Evolutionary conservation across 345 rosid genomes (phyloP), one percentile per base, ranked within the genome.

Genomic region (Xanthoceras sorbifolium): DNA sequence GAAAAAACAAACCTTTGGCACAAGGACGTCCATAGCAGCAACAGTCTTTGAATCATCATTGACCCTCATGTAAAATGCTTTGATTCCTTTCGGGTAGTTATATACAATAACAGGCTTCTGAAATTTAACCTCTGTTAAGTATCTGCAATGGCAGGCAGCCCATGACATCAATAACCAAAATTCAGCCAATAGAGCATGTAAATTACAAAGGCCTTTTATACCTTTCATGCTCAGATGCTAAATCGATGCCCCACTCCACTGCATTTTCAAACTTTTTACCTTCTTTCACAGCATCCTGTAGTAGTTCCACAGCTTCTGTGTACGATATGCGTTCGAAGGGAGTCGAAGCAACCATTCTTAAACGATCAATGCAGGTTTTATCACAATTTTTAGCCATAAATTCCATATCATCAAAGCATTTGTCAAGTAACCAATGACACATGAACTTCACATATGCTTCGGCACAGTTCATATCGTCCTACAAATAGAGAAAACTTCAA

Each of bases 171-270:
- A 75, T 9, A 72, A 5, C 67, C 52, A 32, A 65, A 14, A 1
- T 66, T 52, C 10, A 36, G 71, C 62, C 23, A 36, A 81, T 34
- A 44, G 22, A 48, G 32, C 9, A 26, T 1, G 59, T 22, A 26
- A 0, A 26, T 38, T 9, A 54, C 50, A 55, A 61, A 23, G 54
- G 23, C 29, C 48, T 62, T 46, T 42, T 67, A 63, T 75, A 93
- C 98, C 97, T 93, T 85, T 93, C 99, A 78, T 95, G 99, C 86
- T 95, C 99, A 2, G 99, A 93, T 59, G 99, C 97, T 74, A 95
- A 82, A 82, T 95, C 99, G 62, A 95, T 85, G 14, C 98, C 99
- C 98, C 98, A 93, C 69, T 90, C 93, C 78, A 95, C 99, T 0
- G 59, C 65, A 74, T 93, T 95, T 70, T 90, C 98, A 78, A 93